These are phyloP conservation scores for Sporisorium reilianum DNA, from an alignment of 1,284 basidiomycete species.

Conservation along the genomic window DNA sequence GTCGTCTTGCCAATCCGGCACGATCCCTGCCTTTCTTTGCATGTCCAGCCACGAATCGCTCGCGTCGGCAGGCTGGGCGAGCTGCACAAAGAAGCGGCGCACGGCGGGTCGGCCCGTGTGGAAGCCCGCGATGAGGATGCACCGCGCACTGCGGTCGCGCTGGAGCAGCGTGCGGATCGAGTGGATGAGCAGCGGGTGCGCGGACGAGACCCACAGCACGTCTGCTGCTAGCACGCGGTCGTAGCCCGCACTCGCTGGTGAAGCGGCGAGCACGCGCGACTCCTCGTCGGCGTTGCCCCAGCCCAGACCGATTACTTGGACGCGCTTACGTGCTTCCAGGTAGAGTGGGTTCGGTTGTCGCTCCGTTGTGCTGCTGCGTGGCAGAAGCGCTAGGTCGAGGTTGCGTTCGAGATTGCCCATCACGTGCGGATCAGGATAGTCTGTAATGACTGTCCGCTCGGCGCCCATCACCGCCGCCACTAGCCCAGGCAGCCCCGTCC, in stretches of 20 bases:
- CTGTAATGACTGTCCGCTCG: slow-evolving; percentile 40
- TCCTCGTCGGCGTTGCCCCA: slow-evolving; percentile 45
- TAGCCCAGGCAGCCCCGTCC: slow-evolving; percentile 59
- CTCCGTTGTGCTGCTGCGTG: not conserved
- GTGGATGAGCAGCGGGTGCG: slow-evolving; percentile 54
- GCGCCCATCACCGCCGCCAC: slow-evolving; percentile 53
- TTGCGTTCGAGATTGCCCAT: slow-evolving; percentile 37
- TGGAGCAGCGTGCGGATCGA: slow-evolving; percentile 56
- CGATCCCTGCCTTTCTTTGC: slow-evolving; percentile 25
- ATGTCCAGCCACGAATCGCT: slow-evolving; percentile 11
- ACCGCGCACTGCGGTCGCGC: slow-evolving; percentile 31
- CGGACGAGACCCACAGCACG: slow-evolving; percentile 66
- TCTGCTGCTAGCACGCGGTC: slow-evolving; percentile 61
- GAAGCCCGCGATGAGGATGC: slow-evolving; percentile 60
- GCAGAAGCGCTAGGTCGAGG: slow-evolving; percentile 29
- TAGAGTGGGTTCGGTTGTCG: slow-evolving; percentile 13
- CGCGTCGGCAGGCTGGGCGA: slow-evolving; percentile 14
- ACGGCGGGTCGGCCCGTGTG: slow-evolving; percentile 64
- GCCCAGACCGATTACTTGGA: slow-evolving; percentile 34
- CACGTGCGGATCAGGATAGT: slow-evolving; percentile 51
- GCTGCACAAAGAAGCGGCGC: slow-evolving; percentile 51
- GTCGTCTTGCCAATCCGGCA: slow-evolving; percentile 48
- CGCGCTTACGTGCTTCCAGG: slow-evolving; percentile 11
- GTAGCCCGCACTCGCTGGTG: slow-evolving; percentile 11
- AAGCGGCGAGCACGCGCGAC: slow-evolving; percentile 3